Evolutionary conservation across 192 early-diverging fungal genomes (phyloP), one percentile per base, ranked within the genome.

Genomic region (Rhizoclosmatium sp.): DNA sequence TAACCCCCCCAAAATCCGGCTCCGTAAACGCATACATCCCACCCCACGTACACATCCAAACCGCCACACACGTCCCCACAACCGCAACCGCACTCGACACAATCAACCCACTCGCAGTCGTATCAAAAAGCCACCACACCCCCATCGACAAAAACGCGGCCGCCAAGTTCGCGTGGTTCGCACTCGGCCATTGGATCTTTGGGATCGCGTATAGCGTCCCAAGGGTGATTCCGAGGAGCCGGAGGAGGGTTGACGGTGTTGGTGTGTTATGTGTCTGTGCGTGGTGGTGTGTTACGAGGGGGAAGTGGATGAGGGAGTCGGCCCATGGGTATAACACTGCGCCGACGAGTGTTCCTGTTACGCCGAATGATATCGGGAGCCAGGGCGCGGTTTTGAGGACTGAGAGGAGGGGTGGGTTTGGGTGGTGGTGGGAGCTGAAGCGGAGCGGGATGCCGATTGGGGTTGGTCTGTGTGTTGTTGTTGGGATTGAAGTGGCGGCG

Each of bases 101-200:
- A 44, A 87, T 14, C 69, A 93, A 92, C 69, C 93, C 93, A 67
- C 92, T 90, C 56, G 80, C 59, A 7, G 92, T 93, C 56, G 90
- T 65, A 79, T 93, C 93, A 87, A 93, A 93, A 44, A 92, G 64
- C 76, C 92, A 89, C 93, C 93, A 93, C 44, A 93, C 75, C 45
- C 83, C 91, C 12, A 90, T 65, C 39, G 88, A 86, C 23, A 92
- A 86, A 47, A 93, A 47, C 1, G 86, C 86, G 40, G 91, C 68
- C 19, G 89, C 88, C 19, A 90, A 78, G 46, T 86, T 92, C 16
- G 92, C 87, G 64, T 93, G 91, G 23, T 88, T 61, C 68, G 80
- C 84, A 77, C 82, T 86, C 2, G 84, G 88, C 90, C 89, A 91
- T 3, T 91, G 82, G 12, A 93, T 72, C 80, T 92, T 92, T 62